These are phyloP conservation scores for Amphibolis antarctica DNA, from an alignment of 106 monocot species.

Conservation along the genomic window DNA sequence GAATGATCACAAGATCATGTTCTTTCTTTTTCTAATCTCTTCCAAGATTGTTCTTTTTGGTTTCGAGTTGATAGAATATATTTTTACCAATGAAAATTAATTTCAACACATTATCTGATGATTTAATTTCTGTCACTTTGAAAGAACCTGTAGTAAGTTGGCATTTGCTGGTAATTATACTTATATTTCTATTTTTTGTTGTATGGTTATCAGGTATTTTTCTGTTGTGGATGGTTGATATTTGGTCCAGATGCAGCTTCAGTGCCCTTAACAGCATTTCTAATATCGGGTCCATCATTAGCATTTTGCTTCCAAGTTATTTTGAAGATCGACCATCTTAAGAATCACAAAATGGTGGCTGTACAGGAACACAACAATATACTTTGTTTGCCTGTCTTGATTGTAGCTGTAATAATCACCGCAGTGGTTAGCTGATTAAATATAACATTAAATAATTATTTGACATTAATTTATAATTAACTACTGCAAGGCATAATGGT, in stretches of 20 bases:
- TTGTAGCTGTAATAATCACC: conserved; percentile 31
- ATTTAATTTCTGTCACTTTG: too few relatives aligned
- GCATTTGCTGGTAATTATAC: too few relatives aligned
- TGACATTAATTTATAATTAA: not conserved
- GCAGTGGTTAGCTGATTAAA: conserved; percentile 32
- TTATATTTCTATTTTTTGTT: too few relatives aligned
- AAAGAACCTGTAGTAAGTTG: too few relatives aligned
- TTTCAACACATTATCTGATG: too few relatives aligned
- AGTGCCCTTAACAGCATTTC: conserved; percentile 41
- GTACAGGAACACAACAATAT: conserved; percentile 7
- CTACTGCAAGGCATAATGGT: too few relatives aligned
- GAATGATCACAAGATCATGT: too few relatives aligned
- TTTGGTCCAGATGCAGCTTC: conserved; percentile 93
- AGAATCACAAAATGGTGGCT: not conserved
- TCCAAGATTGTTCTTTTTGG: too few relatives aligned
- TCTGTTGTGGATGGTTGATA: conserved; percentile 83
- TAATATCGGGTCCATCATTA: conserved; percentile 57
- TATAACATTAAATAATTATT: not conserved
- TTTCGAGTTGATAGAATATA: too few relatives aligned
- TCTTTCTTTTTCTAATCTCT: too few relatives aligned
- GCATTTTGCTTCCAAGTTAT: conserved; percentile 51
- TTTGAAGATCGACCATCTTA: conserved; percentile 28
- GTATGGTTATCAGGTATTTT: conserved; percentile 48
- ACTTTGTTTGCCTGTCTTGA: conserved; percentile 40
- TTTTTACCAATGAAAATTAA: too few relatives aligned